Evolutionary conservation across 371 early-diverging fungal species (phyloP).

Genomic region (Rhizopus sp.): DNA sequence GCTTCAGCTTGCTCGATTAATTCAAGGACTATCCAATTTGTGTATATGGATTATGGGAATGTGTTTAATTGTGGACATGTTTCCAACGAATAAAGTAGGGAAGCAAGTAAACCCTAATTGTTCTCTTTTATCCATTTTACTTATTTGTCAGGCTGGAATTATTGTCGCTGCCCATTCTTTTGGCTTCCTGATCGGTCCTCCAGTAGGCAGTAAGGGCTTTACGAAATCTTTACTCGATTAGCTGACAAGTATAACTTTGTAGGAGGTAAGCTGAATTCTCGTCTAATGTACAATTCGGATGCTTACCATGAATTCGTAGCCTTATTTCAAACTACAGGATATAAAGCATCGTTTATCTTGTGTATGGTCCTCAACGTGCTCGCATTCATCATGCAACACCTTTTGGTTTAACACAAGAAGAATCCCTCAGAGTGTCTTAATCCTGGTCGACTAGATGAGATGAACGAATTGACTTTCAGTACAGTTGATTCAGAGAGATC

Average conservation of each 20-base stretch:
- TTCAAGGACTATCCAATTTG: slow-evolving; percentile 60
- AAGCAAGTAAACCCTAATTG: slow-evolving; percentile 19
- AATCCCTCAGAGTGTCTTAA: slow-evolving; percentile 17
- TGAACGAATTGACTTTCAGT: too few species aligned
- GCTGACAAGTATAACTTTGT: slow-evolving; percentile 36
- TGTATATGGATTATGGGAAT: slow-evolving; percentile 58
- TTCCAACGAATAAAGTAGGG: slow-evolving; percentile 52
- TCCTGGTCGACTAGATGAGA: not conserved
- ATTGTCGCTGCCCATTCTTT: too few species aligned
- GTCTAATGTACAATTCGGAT: not conserved
- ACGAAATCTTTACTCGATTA: slow-evolving; percentile 36
- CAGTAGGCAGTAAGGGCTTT: too few species aligned
- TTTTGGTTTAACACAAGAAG: slow-evolving; percentile 43
- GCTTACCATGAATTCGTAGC: slow-evolving; percentile 8
- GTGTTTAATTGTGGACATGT: slow-evolving; percentile 57
- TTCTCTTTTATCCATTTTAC: not conserved
- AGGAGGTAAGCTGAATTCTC: not conserved
- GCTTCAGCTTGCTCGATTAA: slow-evolving; percentile 57
- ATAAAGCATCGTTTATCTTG: slow-evolving; percentile 65
- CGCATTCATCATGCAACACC: slow-evolving; percentile 40
- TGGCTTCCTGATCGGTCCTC: too few species aligned
- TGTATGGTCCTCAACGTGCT: slow-evolving; percentile 54
- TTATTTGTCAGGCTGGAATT: not conserved
- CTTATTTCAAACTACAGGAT: slow-evolving; percentile 57
- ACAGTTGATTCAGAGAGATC: not conserved